These are phyloP conservation scores for Grammothele lineata DNA, from an alignment of 768 basidiomycete species.

Conservation along the genomic window DNA sequence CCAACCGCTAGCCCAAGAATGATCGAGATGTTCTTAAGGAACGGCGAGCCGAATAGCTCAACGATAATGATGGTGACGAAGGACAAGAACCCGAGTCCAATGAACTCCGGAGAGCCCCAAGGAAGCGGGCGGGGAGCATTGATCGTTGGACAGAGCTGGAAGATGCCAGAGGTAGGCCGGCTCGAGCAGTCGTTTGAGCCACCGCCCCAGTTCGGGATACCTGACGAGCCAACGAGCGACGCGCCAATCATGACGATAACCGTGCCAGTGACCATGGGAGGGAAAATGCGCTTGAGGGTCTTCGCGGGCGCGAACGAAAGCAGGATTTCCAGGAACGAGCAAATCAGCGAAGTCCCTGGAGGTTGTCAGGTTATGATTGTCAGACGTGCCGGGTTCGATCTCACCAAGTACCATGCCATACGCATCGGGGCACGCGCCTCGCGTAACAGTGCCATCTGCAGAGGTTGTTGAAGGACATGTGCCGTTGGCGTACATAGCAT, in stretches of 20 bases:
- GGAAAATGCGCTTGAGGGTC: slow-evolving; percentile 63
- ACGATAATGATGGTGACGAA: slow-evolving; percentile 74
- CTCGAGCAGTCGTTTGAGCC: slow-evolving; percentile 68
- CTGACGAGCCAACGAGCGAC: slow-evolving; percentile 69
- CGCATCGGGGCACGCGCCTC: slow-evolving; percentile 69
- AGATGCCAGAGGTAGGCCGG: slow-evolving; percentile 63
- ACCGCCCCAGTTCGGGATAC: slow-evolving; percentile 80
- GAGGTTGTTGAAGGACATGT: slow-evolving; percentile 61
- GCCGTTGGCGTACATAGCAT: slow-evolving; percentile 73
- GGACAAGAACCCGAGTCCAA: slow-evolving; percentile 83
- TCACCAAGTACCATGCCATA: slow-evolving; percentile 74
- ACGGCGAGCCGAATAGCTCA: slow-evolving; percentile 81
- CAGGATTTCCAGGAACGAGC: slow-evolving; percentile 76
- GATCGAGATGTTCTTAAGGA: slow-evolving; percentile 76
- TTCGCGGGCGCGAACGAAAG: slow-evolving; percentile 71
- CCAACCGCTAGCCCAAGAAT: slow-evolving; percentile 74
- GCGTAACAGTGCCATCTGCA: slow-evolving; percentile 55
- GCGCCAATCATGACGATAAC: slow-evolving; percentile 81
- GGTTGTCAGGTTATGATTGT: too few species aligned
- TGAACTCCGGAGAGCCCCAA: slow-evolving; percentile 82
- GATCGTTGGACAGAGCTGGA: slow-evolving; percentile 68
- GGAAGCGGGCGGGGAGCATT: slow-evolving; percentile 65
- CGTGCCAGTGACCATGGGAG: slow-evolving; percentile 78
- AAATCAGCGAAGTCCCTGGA: slow-evolving; percentile 69
- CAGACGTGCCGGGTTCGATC: slow-evolving; percentile 1